Base-by-base conservation (phyloP, 805 yeast species). In the Martiniozyma abietophila region DNA sequence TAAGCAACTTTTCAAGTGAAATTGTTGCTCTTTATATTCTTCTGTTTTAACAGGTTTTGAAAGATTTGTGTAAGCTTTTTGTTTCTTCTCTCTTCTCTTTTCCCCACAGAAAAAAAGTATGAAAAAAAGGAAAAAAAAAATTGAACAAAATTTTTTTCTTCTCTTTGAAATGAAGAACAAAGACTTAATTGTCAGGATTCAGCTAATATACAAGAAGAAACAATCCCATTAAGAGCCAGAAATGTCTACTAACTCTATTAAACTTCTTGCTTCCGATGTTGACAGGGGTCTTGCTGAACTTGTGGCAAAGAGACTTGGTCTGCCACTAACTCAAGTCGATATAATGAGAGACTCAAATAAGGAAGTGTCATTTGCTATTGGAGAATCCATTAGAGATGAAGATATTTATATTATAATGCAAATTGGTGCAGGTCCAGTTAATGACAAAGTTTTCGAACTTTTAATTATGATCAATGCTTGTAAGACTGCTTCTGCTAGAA, bases 341-440 rank as follows among this genome's bases (percentile, higher is more conserved):
- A 54, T 78, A 48, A 74, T 74, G 44, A 64, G 83, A 48, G 82
- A 76, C 43, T 71, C 80, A 6, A 76, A 76, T 39, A 78, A 78
- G 11, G 94, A 82, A 52, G 82, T 79, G 14, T 75, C 80, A 24
- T 79, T 81, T 48, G 72, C 80, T 29, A 77, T 82, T 39, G 84
- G 82, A 14, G 92, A 82, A 53, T 77, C 88, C 17, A 82, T 82
- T 26, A 71, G 94, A 64, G 92, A 81, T 57, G 92, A 82, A 53
- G 94, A 82, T 48, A 74, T 82, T 21, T 82, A 74, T 53, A 79
- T 82, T 46, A 72, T 82, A 39, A 76, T 80, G 56, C 92, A 81
- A 54, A 77, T 79, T 25, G 88, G 88, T 3, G 76, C 82, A 17
- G 88, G 86, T 12, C 75, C 72, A 15, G 80, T 81, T 23, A 81